A percentile compares a stretch with the other conserved stretches of the same genome.
Evolutionary conservation across 1,284 basidiomycete genomes (phyloP).

Genomic region (Cutaneotrichosporon mucoides): DNA sequence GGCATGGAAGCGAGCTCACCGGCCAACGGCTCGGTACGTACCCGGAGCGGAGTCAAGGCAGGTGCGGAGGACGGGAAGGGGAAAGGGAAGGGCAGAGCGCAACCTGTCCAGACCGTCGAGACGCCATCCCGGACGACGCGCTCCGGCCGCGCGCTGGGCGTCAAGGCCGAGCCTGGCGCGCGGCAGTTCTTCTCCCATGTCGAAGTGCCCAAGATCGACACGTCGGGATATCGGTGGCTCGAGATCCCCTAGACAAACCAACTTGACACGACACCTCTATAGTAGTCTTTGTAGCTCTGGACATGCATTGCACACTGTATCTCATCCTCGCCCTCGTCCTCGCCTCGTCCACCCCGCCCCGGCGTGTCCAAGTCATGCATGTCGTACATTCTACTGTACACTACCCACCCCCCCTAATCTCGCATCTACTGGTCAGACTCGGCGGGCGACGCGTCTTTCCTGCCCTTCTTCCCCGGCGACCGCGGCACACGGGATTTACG

Average conservation of each 20-base stretch:
- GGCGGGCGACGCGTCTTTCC: background rate
- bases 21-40: background rate
- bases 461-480: slow-evolving; percentile 1
- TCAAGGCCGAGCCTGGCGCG: background rate
- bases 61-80: background rate
- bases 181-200: background rate
- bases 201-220: background rate
- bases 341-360: too few relatives aligned
- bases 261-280: too few relatives aligned
- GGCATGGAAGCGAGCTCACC: too few relatives aligned
- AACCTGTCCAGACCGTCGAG: background rate
- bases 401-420: too few relatives aligned
- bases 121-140: background rate
- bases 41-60: background rate
- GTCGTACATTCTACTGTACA: background rate
- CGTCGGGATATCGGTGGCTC: background rate
- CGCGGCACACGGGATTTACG: background rate
- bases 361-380: slow-evolving; percentile 2
- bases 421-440: too few relatives aligned
- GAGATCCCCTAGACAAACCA: background rate
- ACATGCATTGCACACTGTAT: too few relatives aligned
- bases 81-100: background rate
- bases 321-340: too few relatives aligned
- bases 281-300: too few relatives aligned
- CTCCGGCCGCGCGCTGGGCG: background rate